Percentiles rank a stretch among this genome's conserved stretches.
phyloP scores from a whole-genome alignment of 305 asterid species.

The Fraxinus paxiana region DNA sequence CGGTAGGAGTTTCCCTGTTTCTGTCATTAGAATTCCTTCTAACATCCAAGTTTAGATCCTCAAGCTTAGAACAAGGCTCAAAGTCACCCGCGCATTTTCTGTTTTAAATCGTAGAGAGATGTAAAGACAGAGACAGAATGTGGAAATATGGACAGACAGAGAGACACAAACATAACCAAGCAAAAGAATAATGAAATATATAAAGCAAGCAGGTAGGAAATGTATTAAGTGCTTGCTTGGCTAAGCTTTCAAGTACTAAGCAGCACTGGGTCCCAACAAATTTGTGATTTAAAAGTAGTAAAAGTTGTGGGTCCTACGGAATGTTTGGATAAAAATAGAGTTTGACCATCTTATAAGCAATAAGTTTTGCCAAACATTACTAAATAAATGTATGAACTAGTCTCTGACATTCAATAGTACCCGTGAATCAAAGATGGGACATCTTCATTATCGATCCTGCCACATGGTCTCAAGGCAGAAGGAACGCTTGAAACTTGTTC shows the following conservation, averaged over 20 bases:
- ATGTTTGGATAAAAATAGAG: neutral
- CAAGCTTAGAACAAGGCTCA: constrained; percentile 87
- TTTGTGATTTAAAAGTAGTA: neutral
- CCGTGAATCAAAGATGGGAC: constrained; percentile 35
- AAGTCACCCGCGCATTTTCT: constrained; percentile 57
- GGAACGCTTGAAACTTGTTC: constrained; percentile 45
- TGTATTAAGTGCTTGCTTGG: neutral
- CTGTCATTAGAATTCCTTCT: constrained; percentile 44
- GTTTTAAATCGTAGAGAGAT: constrained; percentile 37
- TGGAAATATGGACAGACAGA: neutral
- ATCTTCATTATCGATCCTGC: constrained; percentile 30
- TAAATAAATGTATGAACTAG: constrained; percentile 2
- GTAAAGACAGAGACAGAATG: constrained; percentile 1
- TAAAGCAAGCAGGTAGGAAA: neutral
- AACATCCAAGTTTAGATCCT: constrained; percentile 81
- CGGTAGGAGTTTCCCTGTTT: constrained; percentile 40
- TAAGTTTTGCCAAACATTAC: neutral
- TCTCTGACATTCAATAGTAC: constrained; percentile 26
- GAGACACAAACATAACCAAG: neutral
- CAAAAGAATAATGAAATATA: constrained; percentile 6
- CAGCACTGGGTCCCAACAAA: neutral
- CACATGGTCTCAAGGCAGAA: constrained; percentile 26
- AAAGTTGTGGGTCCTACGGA: neutral
- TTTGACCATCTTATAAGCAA: neutral
- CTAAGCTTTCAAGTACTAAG: neutral